Base-by-base conservation (phyloP, 2,329 filamentous ascomycete species). In the Fusarium ambrosium region DNA sequence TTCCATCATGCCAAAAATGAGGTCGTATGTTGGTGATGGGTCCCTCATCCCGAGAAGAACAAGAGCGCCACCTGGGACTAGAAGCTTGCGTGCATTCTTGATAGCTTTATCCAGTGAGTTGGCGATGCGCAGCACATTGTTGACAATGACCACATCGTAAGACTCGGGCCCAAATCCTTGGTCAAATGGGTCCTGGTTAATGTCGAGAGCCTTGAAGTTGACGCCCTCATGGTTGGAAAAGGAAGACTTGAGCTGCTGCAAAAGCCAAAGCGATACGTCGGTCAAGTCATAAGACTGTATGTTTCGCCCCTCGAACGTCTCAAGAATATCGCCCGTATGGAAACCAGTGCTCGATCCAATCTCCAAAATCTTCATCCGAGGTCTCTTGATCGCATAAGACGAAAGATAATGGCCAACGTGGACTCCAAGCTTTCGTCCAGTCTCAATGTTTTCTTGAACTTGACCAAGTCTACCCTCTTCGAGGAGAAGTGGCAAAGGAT, bases 1-100 rank as follows among this genome's bases (percentile, higher is more conserved):
- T 13, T 70, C 69, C 2, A 72, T 67, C 48, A 70, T 45, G 0
- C 72, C 69, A 1, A 74, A 51, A 7, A 75, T 73, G 0, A 74
- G 53, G 1, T 43, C 56, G 27, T 74, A 74, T 0, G 69, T 61
- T 0, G 72, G 72, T 0, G 72, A 74, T 3, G 74, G 39, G n/a
- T 75, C 56, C 1, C 72, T 72, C 0, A 74, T 1, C 4, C 72
- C 72, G 0, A 67, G 20, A 4, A 74, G 6, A 2, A 59, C 55
- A 0, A 74, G 16, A 6, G 29, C 22, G 2, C 72, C 72, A 0
- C 72, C 72, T 0, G 72, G 62, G 0, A 59, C 27, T 2, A 75
- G n/a, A 2, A 74, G 65, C 14, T 56, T 62, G 4, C 69, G 41
- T 0, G 51, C 1, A 1, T 70, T 62, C 1, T 2, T 16, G 1